phyloP scores from a whole-genome alignment of 139 green algal species.

The Chlorokybus atmophyticus region DNA sequence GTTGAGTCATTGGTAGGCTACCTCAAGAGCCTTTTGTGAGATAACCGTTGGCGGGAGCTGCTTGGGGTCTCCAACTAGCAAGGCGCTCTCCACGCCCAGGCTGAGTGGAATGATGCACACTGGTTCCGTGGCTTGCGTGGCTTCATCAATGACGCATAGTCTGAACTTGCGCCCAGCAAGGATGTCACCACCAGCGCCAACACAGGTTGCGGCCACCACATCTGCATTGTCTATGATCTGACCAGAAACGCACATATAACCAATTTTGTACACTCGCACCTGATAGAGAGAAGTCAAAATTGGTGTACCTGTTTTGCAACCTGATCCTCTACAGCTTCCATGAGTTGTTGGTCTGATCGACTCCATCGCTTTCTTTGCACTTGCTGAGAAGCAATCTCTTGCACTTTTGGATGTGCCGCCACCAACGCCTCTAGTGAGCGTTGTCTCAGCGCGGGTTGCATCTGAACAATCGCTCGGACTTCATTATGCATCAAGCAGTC shows the following conservation, averaged over 20 bases:
- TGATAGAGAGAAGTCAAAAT: no score
- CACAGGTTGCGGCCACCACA: slow-evolving; percentile 30
- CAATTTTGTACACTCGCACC: no score
- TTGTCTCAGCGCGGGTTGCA: slow-evolving; percentile 4
- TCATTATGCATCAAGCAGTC: no score
- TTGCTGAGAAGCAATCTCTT: not conserved
- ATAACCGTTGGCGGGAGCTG: slow-evolving; percentile 82
- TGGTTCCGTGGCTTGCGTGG: slow-evolving; percentile 71
- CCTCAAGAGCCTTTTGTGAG: slow-evolving; percentile 35
- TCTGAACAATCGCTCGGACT: not conserved
- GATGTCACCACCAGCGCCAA: slow-evolving; percentile 21
- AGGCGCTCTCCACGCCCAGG: slow-evolving; percentile 46
- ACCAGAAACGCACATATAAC: no score
- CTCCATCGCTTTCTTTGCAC: no score
- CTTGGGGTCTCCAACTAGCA: slow-evolving; percentile 78
- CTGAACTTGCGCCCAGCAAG: slow-evolving; percentile 38
- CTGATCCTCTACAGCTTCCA: no score
- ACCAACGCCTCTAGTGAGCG: slow-evolving; percentile 18
- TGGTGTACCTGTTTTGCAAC: no score
- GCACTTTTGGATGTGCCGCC: slow-evolving; percentile 5
- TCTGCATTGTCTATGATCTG: slow-evolving; percentile 23
- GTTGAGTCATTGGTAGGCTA: not conserved
- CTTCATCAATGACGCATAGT: slow-evolving; percentile 84
- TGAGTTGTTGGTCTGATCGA: no score
- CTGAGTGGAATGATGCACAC: slow-evolving; percentile 66